Conservation (phyloP, 352 stramenopile genomes). For the Pythium sukuiense region DNA sequence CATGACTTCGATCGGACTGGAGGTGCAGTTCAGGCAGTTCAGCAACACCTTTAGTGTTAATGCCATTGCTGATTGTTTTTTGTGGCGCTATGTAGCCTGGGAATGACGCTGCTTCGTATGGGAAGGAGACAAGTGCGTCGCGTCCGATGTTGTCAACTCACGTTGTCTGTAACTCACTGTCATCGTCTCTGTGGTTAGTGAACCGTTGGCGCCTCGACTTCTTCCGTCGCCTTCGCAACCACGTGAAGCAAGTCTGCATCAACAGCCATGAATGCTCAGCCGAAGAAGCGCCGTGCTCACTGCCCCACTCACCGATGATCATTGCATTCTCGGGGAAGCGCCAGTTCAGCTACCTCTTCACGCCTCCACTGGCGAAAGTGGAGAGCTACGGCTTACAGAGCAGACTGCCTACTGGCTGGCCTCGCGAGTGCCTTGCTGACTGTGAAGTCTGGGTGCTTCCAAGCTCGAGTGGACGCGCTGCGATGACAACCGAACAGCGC, state of each 20-base stretch:
- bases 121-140: constrained; percentile 60
- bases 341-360: constrained; percentile 85
- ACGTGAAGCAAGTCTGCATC: constrained; percentile 53
- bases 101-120: constrained; percentile 83
- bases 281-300: constrained; percentile 27
- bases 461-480: constrained; percentile 79
- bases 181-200: constrained; percentile 7
- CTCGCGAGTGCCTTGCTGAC: constrained; percentile 46
- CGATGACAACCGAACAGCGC: constrained; percentile 76
- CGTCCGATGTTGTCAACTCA: neutral
- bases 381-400: constrained; percentile 60
- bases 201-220: constrained; percentile 25
- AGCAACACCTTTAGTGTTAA: no score
- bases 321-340: constrained; percentile 87
- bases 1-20: constrained; percentile 81
- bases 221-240: constrained; percentile 46
- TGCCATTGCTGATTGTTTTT: no score
- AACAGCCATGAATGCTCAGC: constrained; percentile 28
- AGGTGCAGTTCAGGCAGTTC: constrained; percentile 36
- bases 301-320: constrained; percentile 60
- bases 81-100: constrained; percentile 45
- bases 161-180: neutral
- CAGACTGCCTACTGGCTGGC: constrained; percentile 66
- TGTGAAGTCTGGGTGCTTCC: constrained; percentile 85
- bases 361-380: constrained; percentile 63